Conservation (phyloP, 202 grass and related monocot species). For the Digitaria exilis region DNA sequence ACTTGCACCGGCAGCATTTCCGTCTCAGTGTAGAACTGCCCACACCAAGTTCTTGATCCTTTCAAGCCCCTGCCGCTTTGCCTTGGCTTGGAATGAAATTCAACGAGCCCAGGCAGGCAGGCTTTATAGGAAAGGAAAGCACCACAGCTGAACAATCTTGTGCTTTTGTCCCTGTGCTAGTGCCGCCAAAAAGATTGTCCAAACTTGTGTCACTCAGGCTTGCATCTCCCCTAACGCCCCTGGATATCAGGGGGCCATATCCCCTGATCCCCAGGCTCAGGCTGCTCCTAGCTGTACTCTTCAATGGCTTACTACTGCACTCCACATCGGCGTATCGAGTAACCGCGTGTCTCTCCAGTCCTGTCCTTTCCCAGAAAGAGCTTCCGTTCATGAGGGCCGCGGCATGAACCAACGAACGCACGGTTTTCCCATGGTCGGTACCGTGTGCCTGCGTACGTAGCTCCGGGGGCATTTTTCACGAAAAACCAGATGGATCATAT, state of each 20-base stretch:
- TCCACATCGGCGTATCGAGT: constrained; percentile 21
- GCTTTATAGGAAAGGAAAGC: constrained; percentile 41
- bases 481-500: not conserved
- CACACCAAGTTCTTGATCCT: not conserved
- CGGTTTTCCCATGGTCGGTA: not conserved
- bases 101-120: not conserved
- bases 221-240: not conserved
- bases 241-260: constrained; percentile 28
- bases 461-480: too few relatives aligned
- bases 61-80: not conserved
- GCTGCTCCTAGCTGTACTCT: not conserved
- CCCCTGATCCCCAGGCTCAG: constrained; percentile 32
- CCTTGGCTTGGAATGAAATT: constrained; percentile 41
- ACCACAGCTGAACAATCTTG: not conserved
- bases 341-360: not conserved
- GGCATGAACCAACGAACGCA: not conserved
- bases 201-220: constrained; percentile 22
- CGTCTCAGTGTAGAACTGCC: constrained; percentile 1
- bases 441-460: not conserved
- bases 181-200: not conserved
- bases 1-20: not conserved
- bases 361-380: not conserved
- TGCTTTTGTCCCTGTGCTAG: not conserved
- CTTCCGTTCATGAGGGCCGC: not conserved
- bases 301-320: constrained; percentile 27